Conservation (phyloP, 1,284 basidiomycete genomes). For the Coniophora puteana region DNA sequence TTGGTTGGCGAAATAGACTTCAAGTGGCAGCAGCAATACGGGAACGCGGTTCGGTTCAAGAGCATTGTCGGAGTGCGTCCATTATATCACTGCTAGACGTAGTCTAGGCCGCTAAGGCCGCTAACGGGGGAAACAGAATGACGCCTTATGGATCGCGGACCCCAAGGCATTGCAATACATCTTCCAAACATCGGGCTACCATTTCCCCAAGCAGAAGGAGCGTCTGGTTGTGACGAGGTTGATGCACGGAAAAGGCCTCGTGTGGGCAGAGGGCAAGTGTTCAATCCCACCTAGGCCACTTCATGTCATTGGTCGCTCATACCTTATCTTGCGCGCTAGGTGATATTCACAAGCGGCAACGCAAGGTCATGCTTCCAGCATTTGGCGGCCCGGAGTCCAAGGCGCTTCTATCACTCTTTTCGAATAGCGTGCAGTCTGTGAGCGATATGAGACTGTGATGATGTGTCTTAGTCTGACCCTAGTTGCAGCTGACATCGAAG, state of each 20-base stretch:
- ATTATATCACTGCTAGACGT: background rate
- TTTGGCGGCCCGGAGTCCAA: constrained; percentile 37
- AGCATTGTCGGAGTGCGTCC: constrained; percentile 19
- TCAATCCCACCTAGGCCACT: background rate
- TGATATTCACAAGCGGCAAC: constrained; percentile 38
- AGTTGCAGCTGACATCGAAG: constrained; percentile 41
- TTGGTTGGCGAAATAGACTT: constrained; percentile 23
- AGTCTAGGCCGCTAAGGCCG: background rate
- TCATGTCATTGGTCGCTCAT: background rate
- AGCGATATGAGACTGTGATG: too few relatives aligned
- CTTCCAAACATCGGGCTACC: constrained; percentile 35
- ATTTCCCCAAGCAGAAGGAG: constrained; percentile 33
- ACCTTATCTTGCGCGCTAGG: constrained; percentile 24
- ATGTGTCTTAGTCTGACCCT: too few relatives aligned
- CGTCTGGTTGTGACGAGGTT: constrained; percentile 27
- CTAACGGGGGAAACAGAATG: constrained; percentile 11
- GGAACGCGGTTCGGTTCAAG: constrained; percentile 25
- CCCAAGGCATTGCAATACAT: constrained; percentile 41
- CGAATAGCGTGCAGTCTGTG: too few relatives aligned
- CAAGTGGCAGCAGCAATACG: constrained; percentile 27
- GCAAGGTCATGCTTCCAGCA: constrained; percentile 40
- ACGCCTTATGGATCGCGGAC: constrained; percentile 29
- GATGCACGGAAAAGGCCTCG: constrained; percentile 33
- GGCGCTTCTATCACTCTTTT: constrained; percentile 35
- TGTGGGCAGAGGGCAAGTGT: constrained; percentile 37